A percentile compares a stretch with the other conserved stretches of the same genome.
phyloP scores from a whole-genome alignment of 2,329 filamentous ascomycete genomes.

The Exophiala sp. region DNA sequence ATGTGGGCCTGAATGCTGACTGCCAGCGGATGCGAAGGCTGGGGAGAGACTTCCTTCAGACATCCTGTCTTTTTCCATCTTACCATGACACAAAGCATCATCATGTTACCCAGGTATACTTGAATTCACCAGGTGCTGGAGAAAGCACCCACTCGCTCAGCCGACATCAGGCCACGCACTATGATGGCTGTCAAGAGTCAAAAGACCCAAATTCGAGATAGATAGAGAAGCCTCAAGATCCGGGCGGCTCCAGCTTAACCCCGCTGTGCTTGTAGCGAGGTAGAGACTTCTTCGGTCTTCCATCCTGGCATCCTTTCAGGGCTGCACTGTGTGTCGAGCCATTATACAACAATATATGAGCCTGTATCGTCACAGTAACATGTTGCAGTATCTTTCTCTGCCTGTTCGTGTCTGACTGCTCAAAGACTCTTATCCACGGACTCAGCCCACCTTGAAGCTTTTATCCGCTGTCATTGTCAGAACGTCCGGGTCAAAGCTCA shows the following conservation, averaged over 20 bases:
- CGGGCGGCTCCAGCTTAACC: neutral
- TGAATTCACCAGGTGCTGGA: neutral
- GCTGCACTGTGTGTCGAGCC: too few species aligned
- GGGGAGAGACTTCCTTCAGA: slow-evolving; percentile 1
- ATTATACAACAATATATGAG: too few species aligned
- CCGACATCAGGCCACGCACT: neutral
- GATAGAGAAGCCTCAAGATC: too few species aligned
- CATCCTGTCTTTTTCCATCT: neutral
- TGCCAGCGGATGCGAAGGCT: slow-evolving; percentile 5
- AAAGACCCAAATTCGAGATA: neutral
- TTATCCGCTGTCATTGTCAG: neutral
- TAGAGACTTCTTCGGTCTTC: too few species aligned
- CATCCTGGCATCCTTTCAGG: too few species aligned
- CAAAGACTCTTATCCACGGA: neutral
- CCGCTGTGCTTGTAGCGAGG: neutral
- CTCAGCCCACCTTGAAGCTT: neutral
- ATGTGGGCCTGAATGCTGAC: slow-evolving; percentile 10
- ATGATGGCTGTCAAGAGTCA: neutral
- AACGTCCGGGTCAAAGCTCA: neutral
- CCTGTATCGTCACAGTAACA: too few species aligned
- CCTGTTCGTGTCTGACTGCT: too few species aligned
- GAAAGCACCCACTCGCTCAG: neutral
- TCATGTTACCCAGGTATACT: neutral
- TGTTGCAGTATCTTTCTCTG: too few species aligned
- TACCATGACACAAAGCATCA: too few species aligned